These are phyloP conservation scores for Ramichloridium luteum DNA, from an alignment of 2,329 filamentous ascomycete species.

Conservation along the genomic window DNA sequence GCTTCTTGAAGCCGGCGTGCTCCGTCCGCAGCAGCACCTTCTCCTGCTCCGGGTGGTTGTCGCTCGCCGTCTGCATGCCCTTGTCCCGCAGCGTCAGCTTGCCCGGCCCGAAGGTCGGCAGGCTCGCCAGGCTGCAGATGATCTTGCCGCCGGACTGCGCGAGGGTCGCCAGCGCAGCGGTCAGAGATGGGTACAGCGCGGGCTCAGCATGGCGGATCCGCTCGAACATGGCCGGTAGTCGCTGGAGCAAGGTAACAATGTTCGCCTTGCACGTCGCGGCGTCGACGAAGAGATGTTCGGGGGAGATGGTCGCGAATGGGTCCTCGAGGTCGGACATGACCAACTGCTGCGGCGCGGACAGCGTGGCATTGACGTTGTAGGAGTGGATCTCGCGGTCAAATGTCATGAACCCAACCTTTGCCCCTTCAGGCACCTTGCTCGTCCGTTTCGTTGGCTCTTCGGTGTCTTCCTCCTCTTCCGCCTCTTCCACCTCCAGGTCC, in stretches of 20 bases:
- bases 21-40: conserved; percentile 88
- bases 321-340: conserved; percentile 97
- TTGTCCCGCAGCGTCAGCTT: conserved; percentile 78
- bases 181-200: conserved; percentile 70
- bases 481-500: conserved; percentile 38
- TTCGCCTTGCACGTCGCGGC: conserved; percentile 78
- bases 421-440: conserved; percentile 56
- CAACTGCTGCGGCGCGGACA: conserved; percentile 91
- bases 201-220: conserved; percentile 83
- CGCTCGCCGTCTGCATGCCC: conserved; percentile 68
- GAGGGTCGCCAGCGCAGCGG: conserved; percentile 71
- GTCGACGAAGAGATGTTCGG: conserved; percentile 83
- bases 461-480: conserved; percentile 36
- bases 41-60: conserved; percentile 71
- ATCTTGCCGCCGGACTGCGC: conserved; percentile 85
- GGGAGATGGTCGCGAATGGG: conserved; percentile 78
- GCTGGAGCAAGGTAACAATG: conserved; percentile 74
- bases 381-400: conserved; percentile 97
- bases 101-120: conserved; percentile 86
- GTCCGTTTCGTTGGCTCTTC: conserved; percentile 38
- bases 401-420: conserved; percentile 88
- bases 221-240: conserved; percentile 76
- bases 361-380: conserved; percentile 73
- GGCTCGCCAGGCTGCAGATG: conserved; percentile 70
- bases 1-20: conserved; percentile 75